phyloP scores from a whole-genome alignment of 1,139 yeast genomes.

The Waltiozyma sp. region DNA sequence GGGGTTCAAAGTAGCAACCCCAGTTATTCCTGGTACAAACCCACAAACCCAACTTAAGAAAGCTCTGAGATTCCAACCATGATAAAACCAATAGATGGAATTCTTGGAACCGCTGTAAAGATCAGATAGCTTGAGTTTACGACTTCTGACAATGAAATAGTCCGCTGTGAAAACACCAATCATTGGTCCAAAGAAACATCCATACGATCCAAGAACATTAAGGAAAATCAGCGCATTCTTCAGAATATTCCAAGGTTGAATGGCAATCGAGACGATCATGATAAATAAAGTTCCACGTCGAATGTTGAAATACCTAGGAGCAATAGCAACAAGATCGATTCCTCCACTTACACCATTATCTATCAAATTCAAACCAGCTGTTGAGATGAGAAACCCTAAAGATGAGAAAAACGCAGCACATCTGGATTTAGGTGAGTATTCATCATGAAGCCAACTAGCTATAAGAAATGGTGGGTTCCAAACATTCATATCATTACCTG shows the following conservation, averaged over 20 bases:
- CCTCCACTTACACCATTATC: slow-evolving; percentile 36
- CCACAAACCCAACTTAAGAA: slow-evolving; percentile 21
- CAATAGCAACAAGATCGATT: slow-evolving; percentile 31
- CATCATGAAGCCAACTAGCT: slow-evolving; percentile 20
- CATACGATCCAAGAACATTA: slow-evolving; percentile 22
- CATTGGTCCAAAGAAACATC: slow-evolving; percentile 24
- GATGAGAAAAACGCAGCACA: slow-evolving; percentile 28
- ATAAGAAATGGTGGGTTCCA: slow-evolving; percentile 29
- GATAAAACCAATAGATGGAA: slow-evolving; percentile 23
- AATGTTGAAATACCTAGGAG: slow-evolving; percentile 29
- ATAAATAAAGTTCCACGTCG: slow-evolving; percentile 26
- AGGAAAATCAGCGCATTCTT: slow-evolving; percentile 24
- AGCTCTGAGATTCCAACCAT: slow-evolving; percentile 23
- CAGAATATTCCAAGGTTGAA: slow-evolving; percentile 25
- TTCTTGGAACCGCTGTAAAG: slow-evolving; percentile 18
- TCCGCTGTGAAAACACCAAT: slow-evolving; percentile 22
- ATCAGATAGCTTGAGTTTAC: slow-evolving; percentile 21
- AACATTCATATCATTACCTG: slow-evolving; percentile 19
- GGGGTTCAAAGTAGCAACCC: slow-evolving; percentile 25
- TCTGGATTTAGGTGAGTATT: slow-evolving; percentile 21
- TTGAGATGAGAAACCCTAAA: slow-evolving; percentile 22
- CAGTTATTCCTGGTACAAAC: slow-evolving; percentile 28
- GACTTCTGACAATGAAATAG: slow-evolving; percentile 20
- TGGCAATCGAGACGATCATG: slow-evolving; percentile 21
- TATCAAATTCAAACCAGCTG: slow-evolving; percentile 27